Conservation (phyloP, 345 rosid genomes). For the Sonneratia caseolaris region DNA sequence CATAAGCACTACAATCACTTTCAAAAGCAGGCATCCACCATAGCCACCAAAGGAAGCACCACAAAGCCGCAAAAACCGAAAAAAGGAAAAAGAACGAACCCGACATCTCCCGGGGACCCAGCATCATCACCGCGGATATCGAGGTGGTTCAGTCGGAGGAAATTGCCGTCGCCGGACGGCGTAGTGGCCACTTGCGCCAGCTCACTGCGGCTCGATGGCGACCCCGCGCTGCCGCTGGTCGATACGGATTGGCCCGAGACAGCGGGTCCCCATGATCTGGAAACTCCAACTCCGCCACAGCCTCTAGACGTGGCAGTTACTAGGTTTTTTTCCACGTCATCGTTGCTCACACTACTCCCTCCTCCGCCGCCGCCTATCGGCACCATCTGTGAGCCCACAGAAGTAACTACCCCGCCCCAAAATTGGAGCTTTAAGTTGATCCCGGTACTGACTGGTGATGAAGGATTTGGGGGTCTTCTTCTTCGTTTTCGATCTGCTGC, state of each 20-base stretch:
- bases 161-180: slow-evolving; percentile 20
- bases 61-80: too few species aligned
- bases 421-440: neutral
- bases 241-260: slow-evolving; percentile 31
- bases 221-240: slow-evolving; percentile 31
- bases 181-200: slow-evolving; percentile 16
- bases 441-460: neutral
- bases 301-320: neutral
- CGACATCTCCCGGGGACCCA: slow-evolving; percentile 7
- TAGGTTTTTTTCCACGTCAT: neutral
- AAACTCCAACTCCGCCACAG: slow-evolving; percentile 1
- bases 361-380: slow-evolving; percentile 1
- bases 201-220: slow-evolving; percentile 30
- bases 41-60: too few species aligned
- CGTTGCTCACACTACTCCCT: neutral
- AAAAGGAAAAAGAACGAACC: slow-evolving; percentile 2
- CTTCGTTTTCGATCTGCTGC: neutral
- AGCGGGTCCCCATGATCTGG: slow-evolving; percentile 21
- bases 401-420: neutral
- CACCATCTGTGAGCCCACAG: neutral
- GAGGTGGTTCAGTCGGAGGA: slow-evolving; percentile 5
- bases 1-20: too few species aligned
- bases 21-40: too few species aligned
- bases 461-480: neutral
- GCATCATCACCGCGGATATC: slow-evolving; percentile 6